phyloP scores from a whole-genome alignment of 2,329 filamentous ascomycete genomes.

The Monilinia aucupariae region DNA sequence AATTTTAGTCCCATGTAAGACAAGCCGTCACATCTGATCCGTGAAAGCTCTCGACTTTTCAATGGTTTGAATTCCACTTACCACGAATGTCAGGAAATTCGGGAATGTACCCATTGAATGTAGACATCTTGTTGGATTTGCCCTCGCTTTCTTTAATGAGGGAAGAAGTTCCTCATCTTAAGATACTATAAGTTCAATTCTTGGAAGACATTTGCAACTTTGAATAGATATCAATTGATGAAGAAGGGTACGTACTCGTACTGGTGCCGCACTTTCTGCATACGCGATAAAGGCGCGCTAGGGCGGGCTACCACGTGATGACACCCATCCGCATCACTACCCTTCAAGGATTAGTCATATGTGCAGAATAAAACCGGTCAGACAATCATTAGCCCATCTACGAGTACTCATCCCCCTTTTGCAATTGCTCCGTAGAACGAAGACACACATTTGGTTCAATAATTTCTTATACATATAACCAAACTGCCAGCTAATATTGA shows the following conservation, averaged over 20 bases:
- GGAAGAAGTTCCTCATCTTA: neutral
- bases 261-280: neutral
- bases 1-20: constrained; percentile 1
- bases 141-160: neutral
- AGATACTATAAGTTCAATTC: neutral
- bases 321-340: too few relatives aligned
- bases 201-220: neutral
- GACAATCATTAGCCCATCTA: too few relatives aligned
- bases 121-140: constrained; percentile 55
- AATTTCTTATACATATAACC: too few relatives aligned
- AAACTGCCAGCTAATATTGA: neutral
- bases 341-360: too few relatives aligned
- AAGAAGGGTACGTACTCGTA: neutral
- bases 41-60: neutral
- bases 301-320: neutral
- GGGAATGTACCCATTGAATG: constrained; percentile 64
- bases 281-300: constrained; percentile 2
- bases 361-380: too few relatives aligned
- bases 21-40: neutral
- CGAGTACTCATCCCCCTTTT: too few relatives aligned
- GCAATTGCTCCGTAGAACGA: too few relatives aligned
- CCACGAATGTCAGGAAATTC: constrained; percentile 78
- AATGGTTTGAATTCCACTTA: constrained; percentile 33
- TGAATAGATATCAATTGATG: neutral
- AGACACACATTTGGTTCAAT: too few relatives aligned